Percentiles rank a stretch among this genome's conserved stretches.
Evolutionary conservation across 345 rosid genomes (phyloP).

Genomic region (Citrus mangshanensis): DNA sequence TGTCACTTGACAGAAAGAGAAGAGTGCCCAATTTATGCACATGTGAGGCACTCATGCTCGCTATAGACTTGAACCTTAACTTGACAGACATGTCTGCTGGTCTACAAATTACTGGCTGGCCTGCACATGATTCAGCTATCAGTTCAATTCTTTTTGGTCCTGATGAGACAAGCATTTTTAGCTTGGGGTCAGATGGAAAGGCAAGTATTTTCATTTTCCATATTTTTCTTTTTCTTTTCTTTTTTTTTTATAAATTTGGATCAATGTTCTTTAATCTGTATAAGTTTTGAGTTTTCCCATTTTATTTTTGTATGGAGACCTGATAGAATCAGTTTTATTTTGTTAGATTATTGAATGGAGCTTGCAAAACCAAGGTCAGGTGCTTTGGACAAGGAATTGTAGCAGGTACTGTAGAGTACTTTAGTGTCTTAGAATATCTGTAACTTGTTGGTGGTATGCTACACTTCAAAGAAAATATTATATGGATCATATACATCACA

Average conservation of each 20-base stretch:
- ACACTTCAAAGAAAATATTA: neutral
- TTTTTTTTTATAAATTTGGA: neutral
- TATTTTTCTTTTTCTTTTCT: neutral
- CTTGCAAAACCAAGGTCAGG: conserved; percentile 70
- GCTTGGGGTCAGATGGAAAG: conserved; percentile 71
- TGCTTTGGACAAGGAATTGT: conserved; percentile 67
- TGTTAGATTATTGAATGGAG: conserved; percentile 72
- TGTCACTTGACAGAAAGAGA: neutral
- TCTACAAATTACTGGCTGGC: conserved; percentile 76
- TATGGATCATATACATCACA: neutral
- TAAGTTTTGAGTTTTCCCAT: neutral
- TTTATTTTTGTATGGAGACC: conserved; percentile 4
- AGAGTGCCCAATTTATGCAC: neutral
- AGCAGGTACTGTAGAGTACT: conserved; percentile 37
- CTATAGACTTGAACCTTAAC: conserved; percentile 35
- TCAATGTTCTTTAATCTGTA: neutral
- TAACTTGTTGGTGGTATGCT: neutral
- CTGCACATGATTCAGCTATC: conserved; percentile 72
- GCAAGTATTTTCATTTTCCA: conserved; percentile 18
- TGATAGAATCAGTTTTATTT: conserved; percentile 13
- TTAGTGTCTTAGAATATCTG: neutral
- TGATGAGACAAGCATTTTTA: conserved; percentile 70
- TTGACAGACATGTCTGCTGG: conserved; percentile 68
- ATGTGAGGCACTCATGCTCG: neutral
- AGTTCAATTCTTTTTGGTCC: conserved; percentile 68